These are phyloP conservation scores for Mycena filopes DNA, from an alignment of 768 basidiomycete genomes.

Conservation along the genomic window DNA sequence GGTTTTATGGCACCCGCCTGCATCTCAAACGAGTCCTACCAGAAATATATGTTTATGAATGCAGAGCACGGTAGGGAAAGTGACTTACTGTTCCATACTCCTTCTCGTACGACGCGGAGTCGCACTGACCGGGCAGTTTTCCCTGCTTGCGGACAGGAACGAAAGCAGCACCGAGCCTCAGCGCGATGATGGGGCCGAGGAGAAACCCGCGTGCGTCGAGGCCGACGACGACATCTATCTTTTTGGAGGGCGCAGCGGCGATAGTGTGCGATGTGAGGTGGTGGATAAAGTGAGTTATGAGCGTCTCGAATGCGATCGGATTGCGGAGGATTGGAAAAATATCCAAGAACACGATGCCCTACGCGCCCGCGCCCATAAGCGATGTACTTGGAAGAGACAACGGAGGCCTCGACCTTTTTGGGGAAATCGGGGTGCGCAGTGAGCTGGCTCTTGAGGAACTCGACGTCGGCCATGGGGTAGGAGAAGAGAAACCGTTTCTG, in stretches of 20 bases:
- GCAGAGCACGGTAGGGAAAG: conserved; percentile 1
- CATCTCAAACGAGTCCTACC: conserved; percentile 96
- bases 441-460: conserved; percentile 71
- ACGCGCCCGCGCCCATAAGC: conserved; percentile 1
- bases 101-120: conserved; percentile 83
- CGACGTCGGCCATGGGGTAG: conserved; percentile 76
- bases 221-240: conserved; percentile 93
- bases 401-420: conserved; percentile 72
- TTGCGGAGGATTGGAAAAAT: conserved; percentile 93
- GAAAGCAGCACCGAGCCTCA: conserved; percentile 92
- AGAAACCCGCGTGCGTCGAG: conserved; percentile 97
- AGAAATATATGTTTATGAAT: background rate
- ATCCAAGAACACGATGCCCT: conserved; percentile 95
- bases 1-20: conserved; percentile 86
- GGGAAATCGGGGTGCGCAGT: conserved; percentile 83
- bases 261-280: conserved; percentile 86
- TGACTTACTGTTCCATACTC: conserved; percentile 87
- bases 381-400: background rate
- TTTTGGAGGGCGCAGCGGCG: conserved; percentile 64
- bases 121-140: conserved; percentile 91
- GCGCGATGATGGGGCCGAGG: conserved; percentile 90
- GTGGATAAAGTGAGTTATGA: conserved; percentile 89
- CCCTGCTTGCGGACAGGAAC: conserved; percentile 95
- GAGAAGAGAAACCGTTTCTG: conserved; percentile 16
- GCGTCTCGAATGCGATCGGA: conserved; percentile 88